These are phyloP conservation scores for Protostelium mycophagum DNA, from an alignment of 78 protist genomes.

Conservation along the genomic window DNA sequence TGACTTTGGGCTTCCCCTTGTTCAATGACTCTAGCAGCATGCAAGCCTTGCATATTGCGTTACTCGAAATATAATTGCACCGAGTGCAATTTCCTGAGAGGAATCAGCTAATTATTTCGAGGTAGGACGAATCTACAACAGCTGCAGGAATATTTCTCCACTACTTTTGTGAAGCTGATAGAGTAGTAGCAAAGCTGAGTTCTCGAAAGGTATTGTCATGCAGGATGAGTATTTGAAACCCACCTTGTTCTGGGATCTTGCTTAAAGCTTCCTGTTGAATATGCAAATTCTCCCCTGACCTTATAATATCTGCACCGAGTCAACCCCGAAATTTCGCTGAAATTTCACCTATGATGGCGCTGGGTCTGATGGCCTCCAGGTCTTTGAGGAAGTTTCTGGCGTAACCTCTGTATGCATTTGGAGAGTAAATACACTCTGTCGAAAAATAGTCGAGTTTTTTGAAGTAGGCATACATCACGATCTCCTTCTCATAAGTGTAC, in stretches of 20 bases:
- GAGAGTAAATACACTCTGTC: slow-evolving; percentile 83
- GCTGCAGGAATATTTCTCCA: not conserved
- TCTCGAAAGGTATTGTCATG: not conserved
- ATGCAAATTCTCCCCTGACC: slow-evolving; percentile 33
- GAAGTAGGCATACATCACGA: slow-evolving; percentile 86
- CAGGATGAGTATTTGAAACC: not conserved
- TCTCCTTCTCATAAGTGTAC: slow-evolving; percentile 85
- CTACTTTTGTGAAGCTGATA: not conserved
- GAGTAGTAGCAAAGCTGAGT: no score
- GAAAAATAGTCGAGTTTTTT: slow-evolving; percentile 77
- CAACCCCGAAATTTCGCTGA: not conserved
- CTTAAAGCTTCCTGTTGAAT: slow-evolving; percentile 18
- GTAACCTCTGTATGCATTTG: slow-evolving; percentile 80
- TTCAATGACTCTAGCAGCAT: slow-evolving; percentile 72
- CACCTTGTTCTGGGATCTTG: slow-evolving; percentile 47
- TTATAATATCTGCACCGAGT: slow-evolving; percentile 17
- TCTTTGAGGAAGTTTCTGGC: slow-evolving; percentile 80
- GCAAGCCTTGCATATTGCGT: slow-evolving; percentile 77
- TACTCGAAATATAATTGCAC: slow-evolving; percentile 71
- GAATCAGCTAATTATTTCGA: not conserved
- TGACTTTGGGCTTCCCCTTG: slow-evolving; percentile 48
- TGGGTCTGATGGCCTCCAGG: slow-evolving; percentile 65
- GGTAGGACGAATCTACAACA: not conserved
- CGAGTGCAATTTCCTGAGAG: slow-evolving; percentile 19
- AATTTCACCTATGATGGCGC: slow-evolving; percentile 39